These are phyloP conservation scores for Alternaria tenuissima DNA, from an alignment of 2,329 filamentous ascomycete species.

Conservation along the genomic window DNA sequence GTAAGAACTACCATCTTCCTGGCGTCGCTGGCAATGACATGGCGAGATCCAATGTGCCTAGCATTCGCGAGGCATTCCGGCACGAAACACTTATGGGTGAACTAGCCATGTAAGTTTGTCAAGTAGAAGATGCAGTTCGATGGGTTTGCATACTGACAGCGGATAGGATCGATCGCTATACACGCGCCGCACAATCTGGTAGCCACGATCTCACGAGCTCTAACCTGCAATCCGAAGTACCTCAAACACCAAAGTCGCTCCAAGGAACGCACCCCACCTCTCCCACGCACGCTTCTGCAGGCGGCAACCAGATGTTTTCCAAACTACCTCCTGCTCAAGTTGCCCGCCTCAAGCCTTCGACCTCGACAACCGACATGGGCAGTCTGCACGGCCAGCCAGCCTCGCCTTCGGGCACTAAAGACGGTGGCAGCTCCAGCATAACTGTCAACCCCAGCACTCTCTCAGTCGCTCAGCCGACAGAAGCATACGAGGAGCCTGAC, in stretches of 20 bases:
- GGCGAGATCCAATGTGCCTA: constrained; percentile 95
- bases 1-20: constrained; percentile 76
- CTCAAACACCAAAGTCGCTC: constrained; percentile 43
- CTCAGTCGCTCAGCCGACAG: constrained; percentile 34
- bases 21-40: constrained; percentile 89
- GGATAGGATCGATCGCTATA: constrained; percentile 54
- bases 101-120: constrained; percentile 75
- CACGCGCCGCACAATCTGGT: constrained; percentile 44
- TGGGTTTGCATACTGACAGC: constrained; percentile 4
- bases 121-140: not conserved
- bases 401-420: constrained; percentile 35
- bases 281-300: constrained; percentile 51
- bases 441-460: constrained; percentile 34
- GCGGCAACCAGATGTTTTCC: constrained; percentile 41
- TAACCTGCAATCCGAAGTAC: constrained; percentile 44
- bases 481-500: constrained; percentile 28
- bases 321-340: constrained; percentile 47
- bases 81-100: constrained; percentile 88
- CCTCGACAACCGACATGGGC: constrained; percentile 29
- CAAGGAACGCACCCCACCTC: constrained; percentile 48
- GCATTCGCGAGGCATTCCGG: constrained; percentile 88
- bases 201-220: constrained; percentile 44
- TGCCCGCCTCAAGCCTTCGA: constrained; percentile 45
- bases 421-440: constrained; percentile 36
- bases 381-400: constrained; percentile 30